Conservation (phyloP, 306 rosid genomes). For the Trifolium subterraneum region DNA sequence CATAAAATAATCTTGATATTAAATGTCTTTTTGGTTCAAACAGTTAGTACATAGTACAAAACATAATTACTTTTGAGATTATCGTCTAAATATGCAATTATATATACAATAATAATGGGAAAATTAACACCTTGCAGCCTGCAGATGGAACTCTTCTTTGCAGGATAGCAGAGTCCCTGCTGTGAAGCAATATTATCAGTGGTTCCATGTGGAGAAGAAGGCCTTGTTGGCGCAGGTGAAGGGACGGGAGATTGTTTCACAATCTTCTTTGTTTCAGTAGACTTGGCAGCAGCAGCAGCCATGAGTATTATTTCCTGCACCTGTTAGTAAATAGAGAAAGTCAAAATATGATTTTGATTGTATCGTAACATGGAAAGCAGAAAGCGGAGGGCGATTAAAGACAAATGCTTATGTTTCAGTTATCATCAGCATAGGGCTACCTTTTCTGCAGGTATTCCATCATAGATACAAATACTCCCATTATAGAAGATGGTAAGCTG, state of each 20-base stretch:
- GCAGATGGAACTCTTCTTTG: constrained; percentile 56
- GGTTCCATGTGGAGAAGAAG: constrained; percentile 54
- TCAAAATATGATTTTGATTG: constrained; percentile 5
- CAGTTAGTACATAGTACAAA: neutral
- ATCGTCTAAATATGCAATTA: constrained; percentile 16
- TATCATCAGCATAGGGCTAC: constrained; percentile 37
- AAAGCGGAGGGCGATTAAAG: neutral
- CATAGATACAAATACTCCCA: constrained; percentile 64
- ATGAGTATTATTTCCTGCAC: constrained; percentile 60
- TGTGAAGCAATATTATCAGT: constrained; percentile 48
- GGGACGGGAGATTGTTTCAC: constrained; percentile 46
- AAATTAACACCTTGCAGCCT: constrained; percentile 60
- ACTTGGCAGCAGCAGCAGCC: constrained; percentile 63
- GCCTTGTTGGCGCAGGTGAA: constrained; percentile 54
- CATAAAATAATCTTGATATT: neutral
- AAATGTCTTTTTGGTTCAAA: neutral
- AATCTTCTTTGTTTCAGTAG: constrained; percentile 49
- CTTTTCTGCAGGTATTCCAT: constrained; percentile 73
- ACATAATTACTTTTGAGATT: neutral
- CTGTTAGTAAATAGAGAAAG: constrained; percentile 41
- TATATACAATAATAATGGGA: constrained; percentile 13
- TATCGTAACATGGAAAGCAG: constrained; percentile 7
- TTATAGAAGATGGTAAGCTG: constrained; percentile 69
- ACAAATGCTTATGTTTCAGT: constrained; percentile 20
- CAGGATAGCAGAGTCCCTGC: constrained; percentile 48